Evolutionary conservation across 2,329 filamentous ascomycete genomes (phyloP), one percentile per base, ranked within the genome.

Genomic region (Cladosporium sphaerospermum): DNA sequence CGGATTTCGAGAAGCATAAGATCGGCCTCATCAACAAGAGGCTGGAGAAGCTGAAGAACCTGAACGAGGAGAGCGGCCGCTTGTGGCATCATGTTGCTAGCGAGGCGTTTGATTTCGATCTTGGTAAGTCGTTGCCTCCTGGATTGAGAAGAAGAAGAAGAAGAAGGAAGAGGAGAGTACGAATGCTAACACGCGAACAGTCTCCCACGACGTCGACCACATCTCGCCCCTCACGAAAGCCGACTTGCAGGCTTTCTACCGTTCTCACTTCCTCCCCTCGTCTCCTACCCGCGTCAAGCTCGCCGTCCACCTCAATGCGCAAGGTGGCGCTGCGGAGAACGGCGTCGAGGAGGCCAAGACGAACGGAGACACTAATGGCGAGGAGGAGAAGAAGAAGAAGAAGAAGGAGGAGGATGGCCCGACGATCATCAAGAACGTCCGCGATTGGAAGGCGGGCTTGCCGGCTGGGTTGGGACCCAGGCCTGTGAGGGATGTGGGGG

Each of bases 1-100:
- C 82, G 1, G 89, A 92, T 9, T 97, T 99, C 61, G 89, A 96
- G 65, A 84, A 83, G 45, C 89, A 97, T 73, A 96, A 96, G 75
- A 81, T 87, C 61, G 95, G 90, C 64, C 76, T 97, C 40, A 84
- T 96, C 64, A 89, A 88, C 66, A 90, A 90, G 72, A 78, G 89
- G 13, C 75, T 95, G 18, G 91, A 97, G 72, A 96, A 95, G 70
- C 71, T 95, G 62, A 96, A 96, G 78, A 97, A 96, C 60, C 75
- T 99, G 44, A 81, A 85, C 55, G 86, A 92, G 59, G 93, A 99
- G 73, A 89, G 85, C 4, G 80, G 78, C 52, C 80, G 89, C 42
- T 85, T 95, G 67, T 96, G 89, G 91, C 78, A 78, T 47, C 89
- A 96, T 64, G 89, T 99, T 61, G 81, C 82, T 47, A 86, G 80